Evolutionary conservation across 1,284 basidiomycete species (phyloP).

Genomic region (Rhodotorula sp.): DNA sequence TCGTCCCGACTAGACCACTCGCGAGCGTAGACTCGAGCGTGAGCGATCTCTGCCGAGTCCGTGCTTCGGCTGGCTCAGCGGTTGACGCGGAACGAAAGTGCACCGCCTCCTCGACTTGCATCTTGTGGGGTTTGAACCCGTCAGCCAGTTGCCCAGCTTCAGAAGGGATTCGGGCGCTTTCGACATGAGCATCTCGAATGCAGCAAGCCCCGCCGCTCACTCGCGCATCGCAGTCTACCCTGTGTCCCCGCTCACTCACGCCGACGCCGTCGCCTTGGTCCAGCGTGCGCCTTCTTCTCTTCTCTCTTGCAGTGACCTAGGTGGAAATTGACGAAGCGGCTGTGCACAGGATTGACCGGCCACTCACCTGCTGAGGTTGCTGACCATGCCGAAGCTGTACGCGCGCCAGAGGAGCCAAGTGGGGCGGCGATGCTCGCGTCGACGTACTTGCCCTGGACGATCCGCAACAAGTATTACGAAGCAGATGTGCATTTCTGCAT

Average conservation of each 20-base stretch:
- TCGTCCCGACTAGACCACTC: background rate
- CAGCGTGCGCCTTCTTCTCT: background rate
- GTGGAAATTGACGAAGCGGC: no score
- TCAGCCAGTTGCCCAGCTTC: background rate
- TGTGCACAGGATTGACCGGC: background rate
- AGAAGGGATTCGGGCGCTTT: no score
- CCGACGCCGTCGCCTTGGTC: background rate
- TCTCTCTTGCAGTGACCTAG: no score
- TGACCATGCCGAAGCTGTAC: background rate
- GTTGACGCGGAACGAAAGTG: background rate
- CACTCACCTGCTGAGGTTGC: background rate
- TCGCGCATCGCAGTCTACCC: constrained; percentile 6
- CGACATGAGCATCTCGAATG: no score
- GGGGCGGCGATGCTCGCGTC: background rate
- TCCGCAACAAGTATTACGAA: constrained; percentile 34
- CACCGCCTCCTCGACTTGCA: background rate
- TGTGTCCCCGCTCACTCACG: background rate
- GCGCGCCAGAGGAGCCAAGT: no score
- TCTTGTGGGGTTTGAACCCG: background rate
- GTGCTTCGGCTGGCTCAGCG: background rate
- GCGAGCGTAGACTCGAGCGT: background rate
- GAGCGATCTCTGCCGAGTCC: background rate
- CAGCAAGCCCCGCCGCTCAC: background rate
- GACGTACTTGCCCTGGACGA: constrained; percentile 8
- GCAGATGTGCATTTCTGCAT: constrained; percentile 18